Percentiles rank a stretch among this genome's conserved stretches.
These are phyloP conservation scores for Penicillium hordei DNA, from an alignment of 2,329 filamentous ascomycete genomes.

Conservation along the genomic window DNA sequence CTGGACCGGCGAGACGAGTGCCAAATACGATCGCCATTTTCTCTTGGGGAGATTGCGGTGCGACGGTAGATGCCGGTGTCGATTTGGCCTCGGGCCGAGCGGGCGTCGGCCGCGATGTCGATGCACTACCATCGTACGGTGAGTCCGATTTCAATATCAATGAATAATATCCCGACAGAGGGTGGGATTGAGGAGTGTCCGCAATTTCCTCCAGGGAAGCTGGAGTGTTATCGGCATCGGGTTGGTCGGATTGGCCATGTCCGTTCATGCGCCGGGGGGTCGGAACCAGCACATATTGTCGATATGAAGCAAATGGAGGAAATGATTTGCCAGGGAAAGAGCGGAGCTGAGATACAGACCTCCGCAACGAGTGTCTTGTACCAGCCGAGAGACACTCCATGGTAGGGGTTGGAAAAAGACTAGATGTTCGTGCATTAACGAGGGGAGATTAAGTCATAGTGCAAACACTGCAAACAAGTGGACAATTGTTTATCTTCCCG, in stretches of 20 bases:
- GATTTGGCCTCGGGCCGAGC: conserved; percentile 18
- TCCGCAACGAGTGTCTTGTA: conserved; percentile 20
- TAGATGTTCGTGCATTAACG: background rate
- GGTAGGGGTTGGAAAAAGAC: conserved; percentile 12
- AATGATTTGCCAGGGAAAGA: background rate
- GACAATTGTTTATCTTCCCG: conserved; percentile 24
- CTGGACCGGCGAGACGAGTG: conserved; percentile 71
- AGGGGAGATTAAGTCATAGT: conserved; percentile 35
- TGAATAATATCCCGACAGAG: conserved; percentile 46
- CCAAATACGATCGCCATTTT: conserved; percentile 76
- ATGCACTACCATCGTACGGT: conserved; percentile 23
- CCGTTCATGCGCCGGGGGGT: conserved; percentile 23
- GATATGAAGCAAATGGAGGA: conserved; percentile 3
- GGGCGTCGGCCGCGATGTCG: conserved; percentile 19
- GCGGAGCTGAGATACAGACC: background rate
- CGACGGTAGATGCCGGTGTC: conserved; percentile 16
- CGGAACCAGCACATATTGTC: conserved; percentile 23
- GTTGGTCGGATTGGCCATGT: conserved; percentile 7
- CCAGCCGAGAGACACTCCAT: conserved; percentile 31
- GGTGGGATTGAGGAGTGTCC: conserved; percentile 36
- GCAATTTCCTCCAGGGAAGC: conserved; percentile 11
- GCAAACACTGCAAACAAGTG: conserved; percentile 36
- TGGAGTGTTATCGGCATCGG: conserved; percentile 13
- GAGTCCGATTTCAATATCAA: conserved; percentile 40
- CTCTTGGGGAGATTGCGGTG: conserved; percentile 38